Base-by-base conservation (phyloP, 2,329 filamentous ascomycete genomes). In the Fonsecaea multimorphosa region DNA sequence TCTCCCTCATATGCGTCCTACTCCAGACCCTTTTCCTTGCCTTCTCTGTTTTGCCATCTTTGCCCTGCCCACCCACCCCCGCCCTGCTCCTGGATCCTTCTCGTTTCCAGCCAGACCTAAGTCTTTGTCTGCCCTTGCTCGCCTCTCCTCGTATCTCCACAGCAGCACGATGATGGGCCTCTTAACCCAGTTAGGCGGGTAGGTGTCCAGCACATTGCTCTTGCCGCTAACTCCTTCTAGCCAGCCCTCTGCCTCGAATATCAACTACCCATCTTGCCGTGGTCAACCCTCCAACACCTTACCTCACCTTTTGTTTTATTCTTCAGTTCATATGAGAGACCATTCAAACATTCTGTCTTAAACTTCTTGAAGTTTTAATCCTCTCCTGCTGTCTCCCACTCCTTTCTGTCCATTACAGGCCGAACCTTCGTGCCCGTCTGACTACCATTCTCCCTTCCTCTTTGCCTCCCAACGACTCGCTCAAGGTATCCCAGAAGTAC, bases 181-280 rank as follows among this genome's bases (percentile, higher is more conserved):
- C 44, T 51, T 36, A 60, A 52, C 58, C 58, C 46, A 52, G 22
- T 49, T 36, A 14, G 32, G 58, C 31, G 44, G 31, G 31, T 14
- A 40, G 58, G 12, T 60, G 46, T 51, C 31, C 58, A 60, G 31
- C 44, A 60, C 46, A 60, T 36, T 36, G 46, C 19, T 53, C 31
- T 40, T 60, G 44, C 46, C 58, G 22, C 46, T 60, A 38, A 24
- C 58, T 51, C n/a, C 31, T 32, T 54, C 31, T 34, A 46, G 31
- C 19, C 44, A 19, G 54, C 36, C 54, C 34, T 46, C 55, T 52
- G 58, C 51, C 14, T 62, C 58, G 54, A 66, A 68, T 68, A 68
- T 68, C 65, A 64, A 66, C 32, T 49, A 58, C 55, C 52, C 65
- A 61, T 54, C 62, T 65, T 68, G 61, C 65, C 62, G 65, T 64